Evolutionary conservation across 208 protist species (phyloP).

Genomic region (Leishmania tarentolae): DNA sequence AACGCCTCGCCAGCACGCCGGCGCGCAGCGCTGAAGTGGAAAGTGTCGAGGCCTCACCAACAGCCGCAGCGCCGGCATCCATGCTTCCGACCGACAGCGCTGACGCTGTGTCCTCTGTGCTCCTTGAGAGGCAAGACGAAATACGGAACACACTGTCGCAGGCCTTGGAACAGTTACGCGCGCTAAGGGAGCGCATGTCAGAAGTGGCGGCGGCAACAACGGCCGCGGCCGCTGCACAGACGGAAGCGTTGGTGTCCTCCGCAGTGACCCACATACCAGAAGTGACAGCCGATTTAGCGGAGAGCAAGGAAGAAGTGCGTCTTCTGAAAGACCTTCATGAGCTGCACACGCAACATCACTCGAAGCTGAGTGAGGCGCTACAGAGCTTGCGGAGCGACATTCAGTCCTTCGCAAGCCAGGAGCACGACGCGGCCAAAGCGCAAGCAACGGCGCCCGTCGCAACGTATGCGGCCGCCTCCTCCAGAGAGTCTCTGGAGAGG

Average conservation of each 20-base stretch:
- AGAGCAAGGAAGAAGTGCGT: conserved; percentile 14
- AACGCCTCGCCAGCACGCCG: conserved; percentile 6
- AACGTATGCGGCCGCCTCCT: background rate
- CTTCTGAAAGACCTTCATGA: conserved; percentile 18
- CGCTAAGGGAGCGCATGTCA: conserved; percentile 18
- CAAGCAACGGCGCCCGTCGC: background rate
- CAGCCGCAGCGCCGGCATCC: background rate
- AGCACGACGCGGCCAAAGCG: background rate
- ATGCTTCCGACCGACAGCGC: background rate
- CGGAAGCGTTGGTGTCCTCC: background rate
- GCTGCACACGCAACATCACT: conserved; percentile 18
- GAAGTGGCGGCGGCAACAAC: background rate
- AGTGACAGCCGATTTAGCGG: background rate
- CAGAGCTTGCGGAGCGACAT: conserved; percentile 13
- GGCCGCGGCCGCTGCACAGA: background rate
- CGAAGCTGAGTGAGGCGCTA: conserved; percentile 1
- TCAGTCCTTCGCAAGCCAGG: background rate
- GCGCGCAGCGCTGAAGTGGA: background rate
- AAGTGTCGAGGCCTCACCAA: background rate
- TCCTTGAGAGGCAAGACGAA: conserved; percentile 3
- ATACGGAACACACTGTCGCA: conserved; percentile 10
- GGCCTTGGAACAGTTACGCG: conserved; percentile 15
- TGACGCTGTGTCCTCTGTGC: background rate
- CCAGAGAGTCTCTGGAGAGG: conserved; percentile 6
- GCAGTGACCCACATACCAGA: background rate